Evolutionary conservation across 1,284 basidiomycete species (phyloP).

Genomic region (Ustilago xerochloae): DNA sequence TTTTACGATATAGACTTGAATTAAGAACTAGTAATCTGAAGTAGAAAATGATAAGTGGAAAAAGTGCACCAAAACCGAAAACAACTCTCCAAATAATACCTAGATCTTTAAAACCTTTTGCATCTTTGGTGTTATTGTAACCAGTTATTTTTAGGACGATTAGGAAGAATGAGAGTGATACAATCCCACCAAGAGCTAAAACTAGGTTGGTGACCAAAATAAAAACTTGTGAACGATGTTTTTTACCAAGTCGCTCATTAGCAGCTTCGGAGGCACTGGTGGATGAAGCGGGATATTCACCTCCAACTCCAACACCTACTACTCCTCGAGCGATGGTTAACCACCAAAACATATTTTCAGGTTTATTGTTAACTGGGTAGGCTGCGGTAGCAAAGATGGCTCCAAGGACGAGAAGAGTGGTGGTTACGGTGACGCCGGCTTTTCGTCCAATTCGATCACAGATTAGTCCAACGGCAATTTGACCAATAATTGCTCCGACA

Average conservation of each 20-base stretch:
- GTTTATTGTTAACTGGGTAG: conserved; percentile 74
- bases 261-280: conserved; percentile 78
- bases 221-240: conserved; percentile 77
- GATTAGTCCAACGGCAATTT: conserved; percentile 75
- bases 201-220: conserved; percentile 78
- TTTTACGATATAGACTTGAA: conserved; percentile 37
- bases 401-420: conserved; percentile 78
- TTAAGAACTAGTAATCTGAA: conserved; percentile 71
- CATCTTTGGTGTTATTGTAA: conserved; percentile 30
- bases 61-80: conserved; percentile 78
- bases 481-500: conserved; percentile 78
- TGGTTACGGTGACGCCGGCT: conserved; percentile 71
- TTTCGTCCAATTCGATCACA: conserved; percentile 76
- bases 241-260: conserved; percentile 75
- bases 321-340: conserved; percentile 79
- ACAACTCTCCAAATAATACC: conserved; percentile 80
- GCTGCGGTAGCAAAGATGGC: conserved; percentile 79
- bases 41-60: conserved; percentile 78
- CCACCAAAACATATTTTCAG: conserved; percentile 78
- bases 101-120: conserved; percentile 74
- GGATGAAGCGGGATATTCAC: conserved; percentile 81
- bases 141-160: conserved; percentile 74
- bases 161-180: conserved; percentile 78
- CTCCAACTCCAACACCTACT: conserved; percentile 79
- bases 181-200: conserved; percentile 71